Evolutionary conservation across 768 basidiomycete species (phyloP), one percentile per base, ranked within the genome.

Genomic region (Pleurotus platypus): DNA sequence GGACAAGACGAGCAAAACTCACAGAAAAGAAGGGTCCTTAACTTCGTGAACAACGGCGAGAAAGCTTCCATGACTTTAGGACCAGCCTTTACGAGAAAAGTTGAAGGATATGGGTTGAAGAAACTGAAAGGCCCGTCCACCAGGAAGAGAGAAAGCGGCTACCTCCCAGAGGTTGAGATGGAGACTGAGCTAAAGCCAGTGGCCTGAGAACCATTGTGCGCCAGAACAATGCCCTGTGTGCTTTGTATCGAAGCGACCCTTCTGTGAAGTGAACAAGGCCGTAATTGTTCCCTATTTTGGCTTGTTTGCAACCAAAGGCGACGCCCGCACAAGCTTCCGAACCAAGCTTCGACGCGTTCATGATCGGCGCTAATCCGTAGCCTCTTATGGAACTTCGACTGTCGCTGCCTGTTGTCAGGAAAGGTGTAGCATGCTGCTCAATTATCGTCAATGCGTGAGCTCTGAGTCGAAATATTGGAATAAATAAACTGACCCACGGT

Each of bases 21-120:
- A 69, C 68, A 62, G 49, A 69, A 63, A 16, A 57, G 60, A 40
- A 63, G 43, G 12, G 58, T 53, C 37, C 68, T 60, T 39, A 56
- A 49, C 55, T 58, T 66, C 39, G 61, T 12, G 57, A 69, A 67
- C 46, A 61, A 40, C 61, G 64, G 43, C 11, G 67, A 61, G 49
- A 51, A 30, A 54, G 38, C 58, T 56, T 62, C 48, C 61, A 62
- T 62, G 39, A 55, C 26, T 42, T 24, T 24, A 56, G 37, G 18
- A 16, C 16, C 22, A 38, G 37, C 38, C 18, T 39, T 26, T 35
- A 30, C 9, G 30, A 35, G 30, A 35, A 35, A 35, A 35, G 11
- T 35, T 35, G 30, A 35, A 35, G 30, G 30, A 35, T 35, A 35
- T 35, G 30, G 8, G 30, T 35, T 35, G 30, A 37, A 50, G 42